Percentiles rank a stretch among this genome's conserved stretches.
Conservation (phyloP, 2,329 filamentous ascomycete species). For the Stachybotrys echinatus region DNA sequence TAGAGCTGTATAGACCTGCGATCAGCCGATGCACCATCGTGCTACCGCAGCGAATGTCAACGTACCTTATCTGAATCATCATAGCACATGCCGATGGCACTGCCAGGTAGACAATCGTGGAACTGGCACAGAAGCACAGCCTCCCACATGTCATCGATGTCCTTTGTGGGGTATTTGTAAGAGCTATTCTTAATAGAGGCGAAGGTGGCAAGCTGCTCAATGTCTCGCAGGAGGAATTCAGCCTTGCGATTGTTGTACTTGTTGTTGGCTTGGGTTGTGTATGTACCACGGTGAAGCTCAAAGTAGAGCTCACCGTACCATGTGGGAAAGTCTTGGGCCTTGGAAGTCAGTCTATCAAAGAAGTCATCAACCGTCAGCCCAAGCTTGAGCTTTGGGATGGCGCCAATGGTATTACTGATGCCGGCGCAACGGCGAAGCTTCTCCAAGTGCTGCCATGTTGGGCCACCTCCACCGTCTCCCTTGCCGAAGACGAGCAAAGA, state of each 20-base stretch:
- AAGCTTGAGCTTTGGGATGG: constrained; percentile 79
- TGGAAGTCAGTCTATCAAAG: constrained; percentile 79
- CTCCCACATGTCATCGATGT: constrained; percentile 98
- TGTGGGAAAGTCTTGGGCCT: constrained; percentile 73
- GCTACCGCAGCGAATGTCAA: neutral
- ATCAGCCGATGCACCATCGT: neutral
- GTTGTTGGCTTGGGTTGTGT: constrained; percentile 96
- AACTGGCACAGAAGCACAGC: constrained; percentile 88
- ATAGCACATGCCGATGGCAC: constrained; percentile 96
- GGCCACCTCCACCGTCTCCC: constrained; percentile 91
- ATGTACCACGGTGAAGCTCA: constrained; percentile 92
- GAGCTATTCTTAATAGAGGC: constrained; percentile 66
- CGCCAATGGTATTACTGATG: constrained; percentile 78
- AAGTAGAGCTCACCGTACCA: constrained; percentile 99
- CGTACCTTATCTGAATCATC: constrained; percentile 80
- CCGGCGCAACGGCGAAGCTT: constrained; percentile 91
- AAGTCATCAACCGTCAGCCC: constrained; percentile 91
- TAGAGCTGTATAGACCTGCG: constrained; percentile 54
- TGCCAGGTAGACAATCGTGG: constrained; percentile 94
- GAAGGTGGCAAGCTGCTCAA: constrained; percentile 83
- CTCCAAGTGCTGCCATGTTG: constrained; percentile 89
- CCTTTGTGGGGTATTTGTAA: constrained; percentile 88
- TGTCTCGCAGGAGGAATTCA: constrained; percentile 78
- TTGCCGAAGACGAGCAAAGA: constrained; percentile 94
- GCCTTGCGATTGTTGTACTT: constrained; percentile 88